Conservation (phyloP, 2,329 filamentous ascomycete genomes). For the Phialophora verrucosa region DNA sequence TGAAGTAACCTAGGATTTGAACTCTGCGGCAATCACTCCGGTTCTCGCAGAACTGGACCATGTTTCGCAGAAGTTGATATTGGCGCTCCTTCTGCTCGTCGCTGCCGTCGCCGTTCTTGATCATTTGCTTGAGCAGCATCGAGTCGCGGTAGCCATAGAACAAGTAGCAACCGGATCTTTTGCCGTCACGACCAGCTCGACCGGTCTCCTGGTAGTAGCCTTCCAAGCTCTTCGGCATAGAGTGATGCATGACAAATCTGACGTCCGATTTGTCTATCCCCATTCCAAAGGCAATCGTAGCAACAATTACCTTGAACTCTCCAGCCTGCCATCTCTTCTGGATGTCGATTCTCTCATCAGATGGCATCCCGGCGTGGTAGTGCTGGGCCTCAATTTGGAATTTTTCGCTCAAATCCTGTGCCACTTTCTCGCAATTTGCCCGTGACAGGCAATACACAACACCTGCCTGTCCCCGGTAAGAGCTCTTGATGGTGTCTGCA, state of each 20-base stretch:
- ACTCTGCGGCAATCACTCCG: slow-evolving; percentile 82
- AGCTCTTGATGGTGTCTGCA: slow-evolving; percentile 66
- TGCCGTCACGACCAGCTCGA: slow-evolving; percentile 88
- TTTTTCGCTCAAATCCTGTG: slow-evolving; percentile 66
- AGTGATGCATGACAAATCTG: slow-evolving; percentile 93
- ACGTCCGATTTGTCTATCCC: slow-evolving; percentile 99
- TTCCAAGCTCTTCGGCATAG: slow-evolving; percentile 90
- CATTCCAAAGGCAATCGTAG: slow-evolving; percentile 99
- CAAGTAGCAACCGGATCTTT: slow-evolving; percentile 84
- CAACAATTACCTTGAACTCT: slow-evolving; percentile 84
- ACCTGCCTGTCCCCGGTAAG: slow-evolving; percentile 75
- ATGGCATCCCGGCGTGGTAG: slow-evolving; percentile 81
- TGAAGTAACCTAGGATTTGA: slow-evolving; percentile 93
- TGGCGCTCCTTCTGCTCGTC: slow-evolving; percentile 82
- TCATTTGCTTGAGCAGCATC: slow-evolving; percentile 75
- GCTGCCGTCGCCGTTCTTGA: slow-evolving; percentile 77
- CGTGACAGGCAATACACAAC: slow-evolving; percentile 94
- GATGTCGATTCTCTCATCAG: slow-evolving; percentile 70
- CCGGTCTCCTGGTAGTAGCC: slow-evolving; percentile 99
- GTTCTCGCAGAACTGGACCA: slow-evolving; percentile 90
- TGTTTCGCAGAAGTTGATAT: slow-evolving; percentile 79
- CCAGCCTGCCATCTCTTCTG: slow-evolving; percentile 85
- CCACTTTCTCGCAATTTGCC: slow-evolving; percentile 80
- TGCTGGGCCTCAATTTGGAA: slow-evolving; percentile 75
- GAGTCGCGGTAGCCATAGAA: slow-evolving; percentile 85